A percentile compares a stretch with the other conserved stretches of the same genome.
These are phyloP conservation scores for Grigorovia jiainica DNA, from an alignment of 805 yeast species.

Conservation along the genomic window DNA sequence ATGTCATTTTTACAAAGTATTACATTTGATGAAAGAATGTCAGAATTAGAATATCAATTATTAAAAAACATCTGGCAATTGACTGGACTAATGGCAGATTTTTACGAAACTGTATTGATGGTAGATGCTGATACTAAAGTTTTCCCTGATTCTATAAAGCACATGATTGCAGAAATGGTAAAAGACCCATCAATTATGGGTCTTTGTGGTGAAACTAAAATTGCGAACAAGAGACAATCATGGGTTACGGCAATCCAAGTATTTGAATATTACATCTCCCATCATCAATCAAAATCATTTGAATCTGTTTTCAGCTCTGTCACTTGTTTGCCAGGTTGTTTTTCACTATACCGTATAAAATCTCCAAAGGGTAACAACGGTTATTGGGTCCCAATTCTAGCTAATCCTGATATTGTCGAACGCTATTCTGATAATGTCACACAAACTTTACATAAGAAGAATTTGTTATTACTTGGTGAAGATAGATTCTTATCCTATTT, in stretches of 20 bases:
- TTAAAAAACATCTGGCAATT: slow-evolving; percentile 66
- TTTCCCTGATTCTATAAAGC: slow-evolving; percentile 78
- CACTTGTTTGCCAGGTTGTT: slow-evolving; percentile 93
- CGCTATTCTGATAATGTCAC: slow-evolving; percentile 80
- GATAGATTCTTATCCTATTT: slow-evolving; percentile 78
- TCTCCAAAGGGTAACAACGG: slow-evolving; percentile 75
- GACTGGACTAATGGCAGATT: slow-evolving; percentile 77
- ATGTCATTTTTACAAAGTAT: slow-evolving; percentile 86
- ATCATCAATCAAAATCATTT: slow-evolving; percentile 89
- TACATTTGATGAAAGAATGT: slow-evolving; percentile 91
- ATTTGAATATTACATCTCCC: slow-evolving; percentile 86
- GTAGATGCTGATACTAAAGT: slow-evolving; percentile 93
- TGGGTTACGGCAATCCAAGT: slow-evolving; percentile 95
- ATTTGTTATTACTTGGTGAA: slow-evolving; percentile 77
- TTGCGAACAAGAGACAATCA: slow-evolving; percentile 67
- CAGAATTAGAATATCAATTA: slow-evolving; percentile 75
- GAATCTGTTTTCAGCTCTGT: slow-evolving; percentile 91
- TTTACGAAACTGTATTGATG: slow-evolving; percentile 77
- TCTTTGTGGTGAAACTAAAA: slow-evolving; percentile 89
- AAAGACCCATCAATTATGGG: slow-evolving; percentile 85
- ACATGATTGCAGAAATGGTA: slow-evolving; percentile 85
- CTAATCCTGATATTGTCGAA: slow-evolving; percentile 90
- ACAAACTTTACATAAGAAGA: slow-evolving; percentile 78
- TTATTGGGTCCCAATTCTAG: slow-evolving; percentile 86
- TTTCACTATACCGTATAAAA: slow-evolving; percentile 84